Base-by-base conservation (phyloP, 2,329 filamentous ascomycete genomes). In the Phyllosticta citriasiana region DNA sequence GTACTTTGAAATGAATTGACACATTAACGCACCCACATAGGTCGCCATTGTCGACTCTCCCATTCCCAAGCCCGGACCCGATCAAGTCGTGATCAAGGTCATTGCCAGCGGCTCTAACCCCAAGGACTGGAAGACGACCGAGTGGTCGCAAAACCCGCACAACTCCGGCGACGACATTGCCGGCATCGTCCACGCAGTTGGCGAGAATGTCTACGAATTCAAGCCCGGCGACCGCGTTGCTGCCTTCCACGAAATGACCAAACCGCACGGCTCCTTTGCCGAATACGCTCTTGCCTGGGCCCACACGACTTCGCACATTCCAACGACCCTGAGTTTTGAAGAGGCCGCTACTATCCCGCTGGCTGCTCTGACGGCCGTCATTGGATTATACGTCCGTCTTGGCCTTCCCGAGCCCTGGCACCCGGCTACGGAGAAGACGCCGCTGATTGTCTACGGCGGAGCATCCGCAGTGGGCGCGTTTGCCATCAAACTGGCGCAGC, bases 261-360 rank as follows among this genome's bases (percentile, higher is more conserved):
- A 73, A 0, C 74, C 78, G 0, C 68, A 77, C 40, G 85, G 85
- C 2, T 78, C 76, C 7, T 88, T 80, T 63, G 85, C 84, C 3
- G 84, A 87, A 67, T 87, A 86, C 65, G 81, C 83, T 2, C 71
- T 86, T 10, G 79, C 80, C 0, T 80, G 76, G 71, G 76, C 78
- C 35, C 76, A 81, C 65, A 82, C 82, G 0, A 84, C 83, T 0
- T 84, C 85, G 67, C 80, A 79, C 65, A 72, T 84, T 19, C 80
- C 82, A 0, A 63, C 73, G 33, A 70, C 74, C 19, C 75, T 76
- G 2, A 76, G 74, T 22, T 84, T 82, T 58, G 80, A 85, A 70
- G 74, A 78, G 57, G 78, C 76, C 2, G 74, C 77, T 2, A 77
- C 78, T 0, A 63, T 80, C 1, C 78, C 78, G 0, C 71, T 79